Evolutionary conservation across 2,329 filamentous ascomycete species (phyloP), one percentile per base, ranked within the genome.

Genomic region (Penicillium concentricum): DNA sequence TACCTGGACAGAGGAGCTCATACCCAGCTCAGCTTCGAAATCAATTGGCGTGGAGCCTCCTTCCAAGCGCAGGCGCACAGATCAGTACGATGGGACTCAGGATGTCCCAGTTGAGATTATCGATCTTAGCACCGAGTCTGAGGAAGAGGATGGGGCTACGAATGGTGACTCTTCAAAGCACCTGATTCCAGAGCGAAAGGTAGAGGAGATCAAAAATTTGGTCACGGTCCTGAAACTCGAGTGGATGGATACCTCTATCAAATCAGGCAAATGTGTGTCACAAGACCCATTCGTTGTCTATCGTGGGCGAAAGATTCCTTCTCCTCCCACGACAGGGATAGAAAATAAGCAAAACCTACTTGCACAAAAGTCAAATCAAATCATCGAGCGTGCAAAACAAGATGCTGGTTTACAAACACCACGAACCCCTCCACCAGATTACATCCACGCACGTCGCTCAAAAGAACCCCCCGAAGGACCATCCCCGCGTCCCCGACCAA

Each of bases 361-460:
- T 3, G 43, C 58, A 16, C 39, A 22, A 30, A 49, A 38, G 1
- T 58, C 66, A 46, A 66, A 39, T 18, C 63, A 68, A 20, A 82
- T 86, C n/a, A 65, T 86, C 9, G 74, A 82, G 56, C 76, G 84
- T 37, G 84, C 83, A 13, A 82, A 79, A 69, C 76, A 77, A 49
- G 82, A 84, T 59, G 74, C 74, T 4, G 61, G 68, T 10, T 63
- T 64, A 12, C 53, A 58, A 50, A 51, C 56, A 45, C 42, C 58
- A 18, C 26, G 54, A 34, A 20, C 32, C 16, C 38, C 38, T 16
- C 32, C 56, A 32, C 37, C 58, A 16, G 51, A 56, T 13, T 46
- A 58, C 7, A 56, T 59, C 24, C 66, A 35, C 62, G 43, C 39
- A 42, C 66, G 66, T 13, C 68, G 68, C 38, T 66, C 59, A 28